Evolutionary conservation across 768 basidiomycete species (phyloP).

Genomic region (Tylopilus balloui): DNA sequence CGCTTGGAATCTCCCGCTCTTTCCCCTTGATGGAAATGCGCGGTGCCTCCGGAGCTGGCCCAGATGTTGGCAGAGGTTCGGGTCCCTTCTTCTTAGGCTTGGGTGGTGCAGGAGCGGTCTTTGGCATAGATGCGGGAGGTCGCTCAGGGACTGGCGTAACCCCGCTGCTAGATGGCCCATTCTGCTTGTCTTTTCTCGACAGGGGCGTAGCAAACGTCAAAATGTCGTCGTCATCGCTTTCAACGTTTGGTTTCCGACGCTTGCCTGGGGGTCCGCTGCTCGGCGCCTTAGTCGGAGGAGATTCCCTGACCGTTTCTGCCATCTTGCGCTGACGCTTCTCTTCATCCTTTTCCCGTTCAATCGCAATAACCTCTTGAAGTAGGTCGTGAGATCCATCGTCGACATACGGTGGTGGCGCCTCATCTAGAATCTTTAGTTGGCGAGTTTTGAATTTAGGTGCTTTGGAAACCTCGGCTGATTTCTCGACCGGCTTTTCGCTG

Average conservation of each 20-base stretch:
- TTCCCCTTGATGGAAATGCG: slow-evolving; percentile 65
- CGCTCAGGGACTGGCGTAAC: slow-evolving; percentile 38
- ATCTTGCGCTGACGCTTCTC: slow-evolving; percentile 44
- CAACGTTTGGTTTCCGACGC: slow-evolving; percentile 49
- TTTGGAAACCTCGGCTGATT: slow-evolving; percentile 33
- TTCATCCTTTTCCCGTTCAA: slow-evolving; percentile 64
- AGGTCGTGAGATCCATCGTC: slow-evolving; percentile 83
- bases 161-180: slow-evolving; percentile 35
- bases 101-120: slow-evolving; percentile 24
- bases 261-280: slow-evolving; percentile 43
- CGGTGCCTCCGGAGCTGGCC: slow-evolving; percentile 23
- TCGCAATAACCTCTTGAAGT: slow-evolving; percentile 76
- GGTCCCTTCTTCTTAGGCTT: slow-evolving; percentile 43
- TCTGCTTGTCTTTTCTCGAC: slow-evolving; percentile 47
- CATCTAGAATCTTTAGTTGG: slow-evolving; percentile 42
- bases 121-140: slow-evolving; percentile 25
- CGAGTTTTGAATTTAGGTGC: slow-evolving; percentile 37
- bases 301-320: slow-evolving; percentile 38
- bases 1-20: slow-evolving; percentile 51
- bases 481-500: slow-evolving; percentile 21
- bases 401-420: slow-evolving; percentile 61
- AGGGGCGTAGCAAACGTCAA: slow-evolving; percentile 54
- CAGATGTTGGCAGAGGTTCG: slow-evolving; percentile 22
- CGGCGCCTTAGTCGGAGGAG: slow-evolving; percentile 35
- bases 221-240: slow-evolving; percentile 57